Evolutionary conservation across 768 basidiomycete species (phyloP).

Genomic region (Tylopilus plumbeoviolaceoides): DNA sequence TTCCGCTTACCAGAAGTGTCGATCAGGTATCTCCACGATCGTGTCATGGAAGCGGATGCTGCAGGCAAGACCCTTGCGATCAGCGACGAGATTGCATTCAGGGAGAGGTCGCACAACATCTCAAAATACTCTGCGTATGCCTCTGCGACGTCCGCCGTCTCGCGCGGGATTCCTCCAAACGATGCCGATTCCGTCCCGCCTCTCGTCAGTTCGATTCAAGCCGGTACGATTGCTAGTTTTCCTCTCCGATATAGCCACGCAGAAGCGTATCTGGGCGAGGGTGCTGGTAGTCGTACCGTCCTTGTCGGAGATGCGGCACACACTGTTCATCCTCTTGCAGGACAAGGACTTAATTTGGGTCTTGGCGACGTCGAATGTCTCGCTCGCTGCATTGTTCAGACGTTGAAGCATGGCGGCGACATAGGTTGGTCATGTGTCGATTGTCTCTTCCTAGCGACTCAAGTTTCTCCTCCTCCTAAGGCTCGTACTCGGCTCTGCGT

Average conservation of each 20-base stretch:
- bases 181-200: constrained; percentile 71
- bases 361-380: constrained; percentile 80
- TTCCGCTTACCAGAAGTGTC: constrained; percentile 81
- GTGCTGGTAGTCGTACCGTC: constrained; percentile 62
- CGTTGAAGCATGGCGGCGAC: constrained; percentile 67
- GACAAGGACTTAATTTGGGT: constrained; percentile 95
- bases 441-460: background rate
- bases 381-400: constrained; percentile 54
- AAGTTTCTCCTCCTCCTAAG: constrained; percentile 33
- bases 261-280: constrained; percentile 79
- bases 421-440: constrained; percentile 51
- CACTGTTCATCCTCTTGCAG: constrained; percentile 90
- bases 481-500: constrained; percentile 68
- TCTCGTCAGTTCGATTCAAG: constrained; percentile 63
- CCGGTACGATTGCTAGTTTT: constrained; percentile 80
- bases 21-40: constrained; percentile 58
- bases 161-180: constrained; percentile 53
- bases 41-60: constrained; percentile 52
- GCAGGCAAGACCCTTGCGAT: constrained; percentile 49
- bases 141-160: constrained; percentile 33
- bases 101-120: constrained; percentile 69
- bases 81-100: constrained; percentile 61
- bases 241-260: constrained; percentile 86
- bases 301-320: constrained; percentile 97
- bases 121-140: constrained; percentile 61